phyloP scores from a whole-genome alignment of 345 rosid species.

The Abelmoschus esculentus region DNA sequence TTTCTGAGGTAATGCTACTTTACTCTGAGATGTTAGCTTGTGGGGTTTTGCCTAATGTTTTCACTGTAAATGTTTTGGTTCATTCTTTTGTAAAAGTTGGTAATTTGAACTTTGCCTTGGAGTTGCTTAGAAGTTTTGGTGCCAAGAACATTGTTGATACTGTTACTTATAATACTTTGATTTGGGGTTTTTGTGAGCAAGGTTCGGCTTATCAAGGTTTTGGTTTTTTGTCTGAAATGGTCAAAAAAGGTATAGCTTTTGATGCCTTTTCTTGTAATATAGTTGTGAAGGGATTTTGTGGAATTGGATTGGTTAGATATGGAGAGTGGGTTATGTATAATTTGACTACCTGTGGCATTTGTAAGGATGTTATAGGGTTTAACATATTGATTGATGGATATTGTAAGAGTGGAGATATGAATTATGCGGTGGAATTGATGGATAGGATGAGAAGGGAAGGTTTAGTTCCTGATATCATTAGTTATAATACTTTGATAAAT shows the following conservation, averaged over 20 bases:
- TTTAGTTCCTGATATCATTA: constrained; percentile 43
- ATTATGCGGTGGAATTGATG: constrained; percentile 33
- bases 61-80: constrained; percentile 59
- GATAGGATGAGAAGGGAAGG: constrained; percentile 41
- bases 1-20: constrained; percentile 57
- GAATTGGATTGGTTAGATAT: constrained; percentile 38
- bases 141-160: constrained; percentile 38
- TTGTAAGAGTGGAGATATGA: constrained; percentile 11
- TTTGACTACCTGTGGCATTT: constrained; percentile 36
- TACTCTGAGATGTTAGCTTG: constrained; percentile 60
- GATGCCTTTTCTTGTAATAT: constrained; percentile 67
- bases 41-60: constrained; percentile 53
- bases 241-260: constrained; percentile 44
- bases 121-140: constrained; percentile 42
- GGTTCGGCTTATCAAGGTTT: constrained; percentile 51
- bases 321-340: constrained; percentile 50
- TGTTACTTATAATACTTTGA: constrained; percentile 67
- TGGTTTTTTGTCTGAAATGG: constrained; percentile 65
- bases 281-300: constrained; percentile 73
- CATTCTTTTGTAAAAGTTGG: constrained; percentile 81
- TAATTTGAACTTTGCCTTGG: constrained; percentile 41
- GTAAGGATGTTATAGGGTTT: constrained; percentile 37
- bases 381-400: constrained; percentile 51
- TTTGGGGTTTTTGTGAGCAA: constrained; percentile 70
- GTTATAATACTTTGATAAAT: constrained; percentile 51